phyloP scores from a whole-genome alignment of 83 land plant genomes.

The Picea engelmannii region DNA sequence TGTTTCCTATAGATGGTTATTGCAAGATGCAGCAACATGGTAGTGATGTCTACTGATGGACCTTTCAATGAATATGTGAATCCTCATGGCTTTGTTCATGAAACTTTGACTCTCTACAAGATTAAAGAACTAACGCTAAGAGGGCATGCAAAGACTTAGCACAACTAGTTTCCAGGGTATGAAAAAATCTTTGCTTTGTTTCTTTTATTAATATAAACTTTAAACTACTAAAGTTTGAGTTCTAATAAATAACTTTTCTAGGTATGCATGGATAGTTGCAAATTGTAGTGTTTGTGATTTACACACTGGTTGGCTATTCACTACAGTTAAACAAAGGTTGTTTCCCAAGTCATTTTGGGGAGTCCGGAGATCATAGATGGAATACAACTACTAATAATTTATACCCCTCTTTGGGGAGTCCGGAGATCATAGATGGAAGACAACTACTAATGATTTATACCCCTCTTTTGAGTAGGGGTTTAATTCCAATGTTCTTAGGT shows the following conservation, averaged over 20 bases:
- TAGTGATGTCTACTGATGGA: slow-evolving; percentile 95
- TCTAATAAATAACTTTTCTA: too few species aligned
- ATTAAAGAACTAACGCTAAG: slow-evolving; percentile 63
- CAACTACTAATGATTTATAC: too few species aligned
- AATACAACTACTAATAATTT: slow-evolving; percentile 17
- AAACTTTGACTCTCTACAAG: slow-evolving; percentile 70
- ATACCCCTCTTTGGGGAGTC: too few species aligned
- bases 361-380: slow-evolving; percentile 74
- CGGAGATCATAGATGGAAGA: too few species aligned
- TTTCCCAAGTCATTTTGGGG: slow-evolving; percentile 91
- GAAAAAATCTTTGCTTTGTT: not conserved
- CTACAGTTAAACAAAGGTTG: slow-evolving; percentile 49
- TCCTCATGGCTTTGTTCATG: slow-evolving; percentile 81
- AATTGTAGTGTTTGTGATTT: too few species aligned
- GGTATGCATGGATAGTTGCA: slow-evolving; percentile 97
- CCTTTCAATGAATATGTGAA: slow-evolving; percentile 92
- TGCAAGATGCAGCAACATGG: slow-evolving; percentile 87
- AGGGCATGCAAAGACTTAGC: slow-evolving; percentile 56
- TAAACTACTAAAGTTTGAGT: not conserved
- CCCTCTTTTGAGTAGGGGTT: too few species aligned
- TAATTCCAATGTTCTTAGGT: too few species aligned
- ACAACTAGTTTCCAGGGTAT: slow-evolving; percentile 99
- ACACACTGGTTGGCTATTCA: too few species aligned
- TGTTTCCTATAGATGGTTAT: slow-evolving; percentile 22
- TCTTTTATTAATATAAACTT: not conserved